Base-by-base conservation (phyloP, 2,329 filamentous ascomycete genomes). In the Leptographium flavum region DNA sequence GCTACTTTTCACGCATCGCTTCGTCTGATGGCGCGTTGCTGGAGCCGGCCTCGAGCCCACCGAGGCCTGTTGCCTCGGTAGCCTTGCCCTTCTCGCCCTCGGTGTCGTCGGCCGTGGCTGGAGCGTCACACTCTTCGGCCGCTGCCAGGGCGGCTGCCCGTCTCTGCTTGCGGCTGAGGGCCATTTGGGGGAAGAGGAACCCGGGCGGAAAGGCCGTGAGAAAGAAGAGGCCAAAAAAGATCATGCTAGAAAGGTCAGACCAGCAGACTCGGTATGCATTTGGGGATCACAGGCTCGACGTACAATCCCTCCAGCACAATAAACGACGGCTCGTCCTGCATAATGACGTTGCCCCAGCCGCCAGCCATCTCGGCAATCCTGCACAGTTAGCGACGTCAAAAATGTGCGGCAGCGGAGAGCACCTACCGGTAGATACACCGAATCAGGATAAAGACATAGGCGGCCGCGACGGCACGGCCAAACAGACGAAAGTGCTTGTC, bases 361-460 rank as follows among this genome's bases (percentile, higher is more conserved):
- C 73, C 73, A 2, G 71, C 69, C 73, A 81, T 78, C 56, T 81
- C 76, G 1, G 70, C 71, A 44, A 80, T 72, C 53, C 74, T 76
- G 32, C 17, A 21, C 9, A 19, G 10, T 11, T 4, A 11, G 17
- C 9, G 1, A 19, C 13, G 9, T 14, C 10, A 13, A 3, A 22
- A 5, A 37, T 7, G 13, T 15, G 35, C 14, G 3, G 4, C 3
- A 13, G 4, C 5, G 7, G 23, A 2, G 15, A 6, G 13, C 32
- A 60, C 67, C 49, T 53, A 71, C 68, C 71, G 67, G 57, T 75
- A 75, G 39, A 74, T 67, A 55, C 71, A 75, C 31, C 71, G 62
- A n/a, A 67, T 60, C 47, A 73, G 54, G 44, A 74, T 67, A 39
- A 60, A 59, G 0, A 53, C 27, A 44, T 69, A 75, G 3, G 71